These are phyloP conservation scores for Phytophthora kernoviae DNA, from an alignment of 352 stramenopile species.

Conservation along the genomic window DNA sequence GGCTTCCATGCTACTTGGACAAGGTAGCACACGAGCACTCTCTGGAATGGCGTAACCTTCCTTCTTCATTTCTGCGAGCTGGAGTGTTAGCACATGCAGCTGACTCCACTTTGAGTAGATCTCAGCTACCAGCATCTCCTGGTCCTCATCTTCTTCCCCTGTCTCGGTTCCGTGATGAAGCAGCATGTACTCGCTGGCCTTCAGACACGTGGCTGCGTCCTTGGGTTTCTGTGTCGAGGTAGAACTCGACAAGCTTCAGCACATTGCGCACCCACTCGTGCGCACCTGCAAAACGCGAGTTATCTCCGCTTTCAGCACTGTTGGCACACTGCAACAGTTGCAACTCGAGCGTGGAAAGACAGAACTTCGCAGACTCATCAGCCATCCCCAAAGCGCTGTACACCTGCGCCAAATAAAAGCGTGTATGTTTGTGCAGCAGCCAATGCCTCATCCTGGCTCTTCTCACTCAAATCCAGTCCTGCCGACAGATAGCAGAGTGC, in stretches of 20 bases:
- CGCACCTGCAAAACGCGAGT: conserved; percentile 23
- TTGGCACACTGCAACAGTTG: conserved; percentile 40
- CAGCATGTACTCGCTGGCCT: conserved; percentile 51
- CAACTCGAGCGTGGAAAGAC: conserved; percentile 64
- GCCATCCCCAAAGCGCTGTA: conserved; percentile 56
- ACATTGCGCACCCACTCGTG: conserved; percentile 66
- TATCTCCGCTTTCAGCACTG: conserved; percentile 4
- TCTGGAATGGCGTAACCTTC: conserved; percentile 21
- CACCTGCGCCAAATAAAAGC: conserved; percentile 77
- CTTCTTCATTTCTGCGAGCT: conserved; percentile 36
- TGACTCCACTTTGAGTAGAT: conserved; percentile 55
- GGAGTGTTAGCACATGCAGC: conserved; percentile 55
- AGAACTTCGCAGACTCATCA: conserved; percentile 63
- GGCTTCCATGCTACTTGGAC: conserved; percentile 31
- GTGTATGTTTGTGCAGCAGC: conserved; percentile 44
- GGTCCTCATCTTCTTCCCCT: conserved; percentile 16
- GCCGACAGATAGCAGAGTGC: conserved; percentile 67
- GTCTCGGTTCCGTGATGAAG: conserved; percentile 16
- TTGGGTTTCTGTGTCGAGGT: conserved; percentile 47
- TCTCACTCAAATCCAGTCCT: conserved; percentile 29
- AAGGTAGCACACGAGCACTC: conserved; percentile 12
- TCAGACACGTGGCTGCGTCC: conserved; percentile 56
- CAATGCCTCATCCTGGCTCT: conserved; percentile 12
- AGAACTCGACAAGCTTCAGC: conserved; percentile 64
- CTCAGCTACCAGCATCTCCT: conserved; percentile 43